Conservation (phyloP, 305 asterid genomes). For the Solanum hybrid region DNA sequence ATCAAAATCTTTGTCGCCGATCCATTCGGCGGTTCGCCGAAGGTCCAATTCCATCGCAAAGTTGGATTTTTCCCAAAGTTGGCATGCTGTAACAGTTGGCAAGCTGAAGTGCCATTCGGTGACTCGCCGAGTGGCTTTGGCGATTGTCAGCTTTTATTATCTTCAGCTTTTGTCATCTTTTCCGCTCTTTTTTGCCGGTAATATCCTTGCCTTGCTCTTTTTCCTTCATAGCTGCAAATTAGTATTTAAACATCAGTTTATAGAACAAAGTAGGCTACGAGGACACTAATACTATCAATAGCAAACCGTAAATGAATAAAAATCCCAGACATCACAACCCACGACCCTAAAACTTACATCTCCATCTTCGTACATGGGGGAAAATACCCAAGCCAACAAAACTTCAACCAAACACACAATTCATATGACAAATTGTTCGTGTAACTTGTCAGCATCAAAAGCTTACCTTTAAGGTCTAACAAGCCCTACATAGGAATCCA, state of each 20-base stretch:
- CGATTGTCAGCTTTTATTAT: not conserved
- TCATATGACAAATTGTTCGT: not conserved
- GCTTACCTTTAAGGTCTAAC: not conserved
- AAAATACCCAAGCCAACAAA: not conserved
- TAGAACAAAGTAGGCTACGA: not conserved
- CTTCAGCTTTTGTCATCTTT: not conserved
- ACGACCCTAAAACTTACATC: not conserved
- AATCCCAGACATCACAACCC: not conserved
- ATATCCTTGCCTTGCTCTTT: not conserved
- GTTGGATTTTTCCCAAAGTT: not conserved
- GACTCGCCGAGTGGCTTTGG: not conserved
- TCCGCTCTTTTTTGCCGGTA: not conserved
- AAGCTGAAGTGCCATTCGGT: not conserved
- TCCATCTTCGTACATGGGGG: not conserved
- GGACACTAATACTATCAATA: not conserved
- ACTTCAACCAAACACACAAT: not conserved
- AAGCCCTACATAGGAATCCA: not conserved
- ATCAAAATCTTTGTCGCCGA: not conserved
- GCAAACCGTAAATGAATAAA: not conserved
- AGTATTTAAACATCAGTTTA: not conserved
- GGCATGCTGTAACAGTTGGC: not conserved
- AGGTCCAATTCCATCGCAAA: not conserved
- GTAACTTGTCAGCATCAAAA: not conserved
- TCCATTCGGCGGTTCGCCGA: not conserved
- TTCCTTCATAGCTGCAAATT: not conserved